These are phyloP conservation scores for Colletotrichum graminicola DNA, from an alignment of 2,329 filamentous ascomycete species.

Conservation along the genomic window DNA sequence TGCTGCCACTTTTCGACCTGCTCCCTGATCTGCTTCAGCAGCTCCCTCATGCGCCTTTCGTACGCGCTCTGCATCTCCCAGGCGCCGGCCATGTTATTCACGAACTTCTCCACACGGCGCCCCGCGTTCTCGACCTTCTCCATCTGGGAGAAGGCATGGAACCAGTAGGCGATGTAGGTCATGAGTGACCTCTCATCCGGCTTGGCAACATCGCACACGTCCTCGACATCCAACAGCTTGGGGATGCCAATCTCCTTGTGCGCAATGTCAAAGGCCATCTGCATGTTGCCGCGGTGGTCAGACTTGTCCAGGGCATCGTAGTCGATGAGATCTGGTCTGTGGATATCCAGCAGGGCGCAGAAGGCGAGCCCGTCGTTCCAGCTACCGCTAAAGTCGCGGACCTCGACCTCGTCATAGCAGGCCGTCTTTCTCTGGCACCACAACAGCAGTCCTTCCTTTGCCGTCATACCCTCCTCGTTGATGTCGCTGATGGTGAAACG, in stretches of 20 bases:
- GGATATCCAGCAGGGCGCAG: slow-evolving; percentile 95
- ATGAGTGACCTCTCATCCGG: slow-evolving; percentile 97
- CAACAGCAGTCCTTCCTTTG: slow-evolving; percentile 92
- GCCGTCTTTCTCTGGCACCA: slow-evolving; percentile 99
- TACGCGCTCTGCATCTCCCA: slow-evolving; percentile 99
- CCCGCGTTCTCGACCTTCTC: slow-evolving; percentile 98
- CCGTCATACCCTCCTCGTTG: slow-evolving; percentile 96
- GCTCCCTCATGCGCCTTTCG: slow-evolving; percentile 87
- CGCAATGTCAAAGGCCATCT: slow-evolving; percentile 96
- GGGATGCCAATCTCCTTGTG: slow-evolving; percentile 97
- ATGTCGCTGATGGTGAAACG: slow-evolving; percentile 99
- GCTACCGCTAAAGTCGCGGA: slow-evolving; percentile 92
- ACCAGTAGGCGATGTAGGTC: slow-evolving; percentile 99
- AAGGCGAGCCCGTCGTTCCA: slow-evolving; percentile 99
- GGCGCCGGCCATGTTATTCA: slow-evolving; percentile 98
- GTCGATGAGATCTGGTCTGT: slow-evolving; percentile 96
- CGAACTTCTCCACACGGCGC: slow-evolving; percentile 96
- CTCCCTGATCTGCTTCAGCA: slow-evolving; percentile 79
- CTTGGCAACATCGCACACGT: slow-evolving; percentile 96
- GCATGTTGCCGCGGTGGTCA: slow-evolving; percentile 97
- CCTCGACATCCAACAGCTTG: slow-evolving; percentile 94
- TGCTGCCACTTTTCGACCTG: slow-evolving; percentile 83
- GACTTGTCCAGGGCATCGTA: slow-evolving; percentile 94
- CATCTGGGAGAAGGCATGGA: slow-evolving; percentile 99
- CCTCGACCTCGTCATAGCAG: slow-evolving; percentile 97